Conservation (phyloP, 352 stramenopile species). For the Plasmopara viticola region DNA sequence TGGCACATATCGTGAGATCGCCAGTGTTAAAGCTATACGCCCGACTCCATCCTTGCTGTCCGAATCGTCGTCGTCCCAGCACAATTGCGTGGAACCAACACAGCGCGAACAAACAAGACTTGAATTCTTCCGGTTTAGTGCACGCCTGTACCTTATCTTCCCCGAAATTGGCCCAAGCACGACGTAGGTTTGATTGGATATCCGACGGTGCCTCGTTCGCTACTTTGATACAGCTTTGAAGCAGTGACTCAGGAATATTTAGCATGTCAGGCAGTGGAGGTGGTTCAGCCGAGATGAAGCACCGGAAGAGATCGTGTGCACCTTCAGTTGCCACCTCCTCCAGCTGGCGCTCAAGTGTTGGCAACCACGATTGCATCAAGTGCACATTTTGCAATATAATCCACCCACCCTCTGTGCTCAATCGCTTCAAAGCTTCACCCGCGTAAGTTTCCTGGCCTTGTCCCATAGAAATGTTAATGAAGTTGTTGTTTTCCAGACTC, state of each 20-base stretch:
- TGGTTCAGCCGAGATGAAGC: conserved; percentile 93
- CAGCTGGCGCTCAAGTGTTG: conserved; percentile 88
- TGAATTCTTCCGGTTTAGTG: conserved; percentile 88
- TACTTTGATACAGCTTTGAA: conserved; percentile 95
- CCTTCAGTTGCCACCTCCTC: conserved; percentile 86
- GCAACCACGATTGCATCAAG: conserved; percentile 95
- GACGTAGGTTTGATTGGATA: conserved; percentile 92
- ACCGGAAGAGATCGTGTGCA: conserved; percentile 92
- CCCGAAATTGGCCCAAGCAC: conserved; percentile 92
- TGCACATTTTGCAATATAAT: conserved; percentile 96
- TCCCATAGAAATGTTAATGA: conserved; percentile 94
- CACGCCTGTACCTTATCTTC: conserved; percentile 85
- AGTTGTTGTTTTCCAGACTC: conserved; percentile 90
- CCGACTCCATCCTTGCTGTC: conserved; percentile 91
- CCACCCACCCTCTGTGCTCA: conserved; percentile 90
- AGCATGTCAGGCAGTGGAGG: conserved; percentile 90
- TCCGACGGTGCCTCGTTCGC: conserved; percentile 93
- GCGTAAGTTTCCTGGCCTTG: conserved; percentile 91
- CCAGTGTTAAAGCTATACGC: conserved; percentile 95
- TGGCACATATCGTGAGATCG: conserved; percentile 92
- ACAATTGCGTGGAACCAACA: conserved; percentile 97
- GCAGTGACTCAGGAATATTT: conserved; percentile 95
- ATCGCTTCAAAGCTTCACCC: conserved; percentile 85
- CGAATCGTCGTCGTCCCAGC: conserved; percentile 87
- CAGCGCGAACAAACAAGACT: conserved; percentile 91